Base-by-base conservation (phyloP, 352 stramenopile species). In the Phytophthora sansomeana region DNA sequence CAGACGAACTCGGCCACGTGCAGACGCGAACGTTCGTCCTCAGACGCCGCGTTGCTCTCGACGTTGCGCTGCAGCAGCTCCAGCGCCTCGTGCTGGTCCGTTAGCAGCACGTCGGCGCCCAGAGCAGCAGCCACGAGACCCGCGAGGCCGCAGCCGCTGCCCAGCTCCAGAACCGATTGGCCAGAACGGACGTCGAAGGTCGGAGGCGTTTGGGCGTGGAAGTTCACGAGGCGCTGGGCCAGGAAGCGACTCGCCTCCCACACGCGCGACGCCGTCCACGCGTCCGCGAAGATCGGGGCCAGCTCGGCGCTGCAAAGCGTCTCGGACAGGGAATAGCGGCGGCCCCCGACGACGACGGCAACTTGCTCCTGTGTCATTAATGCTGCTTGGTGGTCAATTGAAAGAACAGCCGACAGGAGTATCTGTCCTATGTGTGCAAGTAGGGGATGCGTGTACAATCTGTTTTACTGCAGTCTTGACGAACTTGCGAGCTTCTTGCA, bases 221-320 rank as follows among this genome's bases (percentile, higher is more conserved):
- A 80, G 5, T 46, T 51, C 44, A 87, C 74, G 36, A 96, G 84
- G 35, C 80, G 65, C 16, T 89, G 67, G 4, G 84, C 70, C 16
- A 96, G 63, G 66, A 92, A 96, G 46, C 73, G 59, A 48, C 84
- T 93, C 14, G 85, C 80, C 28, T 81, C 69, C 85, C 85, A 94
- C 28, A 94, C 85, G 21, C 78, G 81, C 19, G 84, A 93, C 0
- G 84, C 85, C 6, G 85, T 96, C 87, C 87, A 96, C 5, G 84
- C 83, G 55, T 96, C 87, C 1, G 69, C 81, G 66, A 96, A 96
- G 69, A 96, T 90, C 24, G 85, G 83, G 19, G 83, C 87, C 26
- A 96, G 78, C 67, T 88, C 75, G 42, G 78, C 75, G 63, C 77
- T 85, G 49, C 75, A 59, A 38, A 96, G 75, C 56, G 86, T 93